These are phyloP conservation scores for Kwoniella pini DNA, from an alignment of 768 basidiomycete species.

Conservation along the genomic window DNA sequence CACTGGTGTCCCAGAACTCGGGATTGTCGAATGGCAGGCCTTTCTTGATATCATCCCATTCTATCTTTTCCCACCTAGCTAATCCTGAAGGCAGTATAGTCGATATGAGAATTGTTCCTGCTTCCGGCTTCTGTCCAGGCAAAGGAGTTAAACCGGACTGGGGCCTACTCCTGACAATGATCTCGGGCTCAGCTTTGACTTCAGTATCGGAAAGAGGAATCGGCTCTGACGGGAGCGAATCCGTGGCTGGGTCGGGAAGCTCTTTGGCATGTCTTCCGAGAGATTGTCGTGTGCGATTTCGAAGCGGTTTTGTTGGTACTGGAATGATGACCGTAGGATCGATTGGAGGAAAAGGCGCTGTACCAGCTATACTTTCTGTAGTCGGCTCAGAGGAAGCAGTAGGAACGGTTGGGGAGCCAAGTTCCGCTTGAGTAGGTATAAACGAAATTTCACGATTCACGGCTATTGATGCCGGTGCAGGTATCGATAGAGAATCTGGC, in stretches of 20 bases:
- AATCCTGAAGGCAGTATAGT: slow-evolving; percentile 25
- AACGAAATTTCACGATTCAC: no score
- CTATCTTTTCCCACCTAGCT: slow-evolving; percentile 29
- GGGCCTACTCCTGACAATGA: slow-evolving; percentile 1
- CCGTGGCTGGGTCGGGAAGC: neutral
- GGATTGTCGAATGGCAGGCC: slow-evolving; percentile 39
- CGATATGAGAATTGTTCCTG: slow-evolving; percentile 37
- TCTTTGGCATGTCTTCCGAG: slow-evolving; percentile 30
- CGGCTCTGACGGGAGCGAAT: slow-evolving; percentile 1
- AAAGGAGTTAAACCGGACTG: slow-evolving; percentile 16
- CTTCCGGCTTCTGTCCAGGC: slow-evolving; percentile 18
- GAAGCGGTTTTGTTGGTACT: slow-evolving; percentile 1
- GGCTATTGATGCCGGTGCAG: no score
- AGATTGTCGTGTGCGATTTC: slow-evolving; percentile 22
- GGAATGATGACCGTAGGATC: neutral
- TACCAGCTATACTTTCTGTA: no score
- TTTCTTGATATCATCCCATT: slow-evolving; percentile 30
- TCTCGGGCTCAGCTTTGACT: neutral
- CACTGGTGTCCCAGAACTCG: slow-evolving; percentile 10
- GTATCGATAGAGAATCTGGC: no score
- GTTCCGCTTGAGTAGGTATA: no score
- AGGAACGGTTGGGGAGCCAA: no score
- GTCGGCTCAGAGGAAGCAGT: no score
- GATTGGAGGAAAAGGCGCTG: neutral
- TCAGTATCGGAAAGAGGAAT: neutral